phyloP scores from a whole-genome alignment of 805 yeast species.

The Schwanniomyces sp. region DNA sequence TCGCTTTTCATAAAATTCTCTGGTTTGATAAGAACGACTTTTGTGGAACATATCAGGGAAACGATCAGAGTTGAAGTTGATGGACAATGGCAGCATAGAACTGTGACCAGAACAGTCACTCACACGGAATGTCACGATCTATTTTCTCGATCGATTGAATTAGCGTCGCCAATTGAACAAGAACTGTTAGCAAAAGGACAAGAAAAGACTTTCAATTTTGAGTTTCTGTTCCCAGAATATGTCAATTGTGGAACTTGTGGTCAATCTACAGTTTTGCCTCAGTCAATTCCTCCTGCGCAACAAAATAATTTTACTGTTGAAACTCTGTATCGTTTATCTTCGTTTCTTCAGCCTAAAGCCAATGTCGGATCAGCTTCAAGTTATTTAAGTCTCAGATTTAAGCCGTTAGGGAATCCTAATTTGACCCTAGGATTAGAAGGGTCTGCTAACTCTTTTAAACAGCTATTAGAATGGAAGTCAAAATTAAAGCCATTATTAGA shows the following conservation, averaged over 20 bases:
- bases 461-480: constrained; percentile 1
- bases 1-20: background rate
- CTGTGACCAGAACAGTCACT: background rate
- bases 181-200: background rate
- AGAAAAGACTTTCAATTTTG: background rate
- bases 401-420: background rate
- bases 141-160: background rate
- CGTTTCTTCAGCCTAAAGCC: constrained; percentile 1
- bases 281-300: background rate
- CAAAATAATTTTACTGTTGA: background rate
- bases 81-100: background rate
- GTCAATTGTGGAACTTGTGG: constrained; percentile 1
- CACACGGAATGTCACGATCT: background rate
- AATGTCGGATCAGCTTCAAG: background rate
- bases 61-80: background rate
- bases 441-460: background rate
- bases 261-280: background rate
- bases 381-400: background rate
- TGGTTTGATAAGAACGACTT: background rate
- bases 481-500: constrained; percentile 2
- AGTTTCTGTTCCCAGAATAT: constrained; percentile 1
- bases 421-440: background rate
- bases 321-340: background rate
- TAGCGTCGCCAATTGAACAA: background rate
- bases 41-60: background rate